Conservation (phyloP, 352 stramenopile species). For the Phytophthora ramorum region DNA sequence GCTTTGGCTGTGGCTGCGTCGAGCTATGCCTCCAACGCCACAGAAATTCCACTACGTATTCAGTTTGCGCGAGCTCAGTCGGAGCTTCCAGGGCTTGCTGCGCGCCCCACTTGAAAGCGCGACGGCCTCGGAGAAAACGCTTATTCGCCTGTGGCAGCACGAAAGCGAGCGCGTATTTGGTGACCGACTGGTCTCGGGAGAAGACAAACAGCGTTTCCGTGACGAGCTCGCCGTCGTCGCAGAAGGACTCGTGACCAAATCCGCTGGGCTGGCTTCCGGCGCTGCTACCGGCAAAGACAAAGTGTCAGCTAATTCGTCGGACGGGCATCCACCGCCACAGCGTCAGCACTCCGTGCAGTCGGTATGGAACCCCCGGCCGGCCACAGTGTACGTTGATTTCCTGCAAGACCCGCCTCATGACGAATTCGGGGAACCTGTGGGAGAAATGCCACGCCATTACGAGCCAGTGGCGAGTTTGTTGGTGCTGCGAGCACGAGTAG, state of each 20-base stretch:
- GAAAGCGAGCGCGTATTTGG: conserved; percentile 85
- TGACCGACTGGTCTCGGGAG: conserved; percentile 73
- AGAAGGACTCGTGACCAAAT: conserved; percentile 49
- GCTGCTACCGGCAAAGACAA: conserved; percentile 32
- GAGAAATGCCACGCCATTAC: conserved; percentile 86
- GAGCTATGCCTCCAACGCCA: conserved; percentile 72
- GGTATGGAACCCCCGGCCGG: conserved; percentile 10
- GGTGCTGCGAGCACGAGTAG: conserved; percentile 55
- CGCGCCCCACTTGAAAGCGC: conserved; percentile 59
- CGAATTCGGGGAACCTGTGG: conserved; percentile 82
- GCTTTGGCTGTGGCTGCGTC: conserved; percentile 73
- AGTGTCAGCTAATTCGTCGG: not conserved
- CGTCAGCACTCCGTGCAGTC: conserved; percentile 25
- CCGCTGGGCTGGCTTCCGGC: conserved; percentile 8
- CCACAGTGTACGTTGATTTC: conserved; percentile 85
- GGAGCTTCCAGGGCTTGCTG: conserved; percentile 85
- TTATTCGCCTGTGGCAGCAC: conserved; percentile 86
- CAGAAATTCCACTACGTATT: conserved; percentile 89
- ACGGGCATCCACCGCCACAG: conserved; percentile 7
- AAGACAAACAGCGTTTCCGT: conserved; percentile 77
- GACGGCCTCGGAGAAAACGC: conserved; percentile 44
- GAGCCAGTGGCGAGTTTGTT: conserved; percentile 63
- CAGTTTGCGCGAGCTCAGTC: conserved; percentile 75
- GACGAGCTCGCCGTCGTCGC: conserved; percentile 59
- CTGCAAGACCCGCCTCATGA: conserved; percentile 81